Evolutionary conservation across 441 rosid genomes (phyloP), one percentile per base, ranked within the genome.

Genomic region (Adansonia rubrostipa): DNA sequence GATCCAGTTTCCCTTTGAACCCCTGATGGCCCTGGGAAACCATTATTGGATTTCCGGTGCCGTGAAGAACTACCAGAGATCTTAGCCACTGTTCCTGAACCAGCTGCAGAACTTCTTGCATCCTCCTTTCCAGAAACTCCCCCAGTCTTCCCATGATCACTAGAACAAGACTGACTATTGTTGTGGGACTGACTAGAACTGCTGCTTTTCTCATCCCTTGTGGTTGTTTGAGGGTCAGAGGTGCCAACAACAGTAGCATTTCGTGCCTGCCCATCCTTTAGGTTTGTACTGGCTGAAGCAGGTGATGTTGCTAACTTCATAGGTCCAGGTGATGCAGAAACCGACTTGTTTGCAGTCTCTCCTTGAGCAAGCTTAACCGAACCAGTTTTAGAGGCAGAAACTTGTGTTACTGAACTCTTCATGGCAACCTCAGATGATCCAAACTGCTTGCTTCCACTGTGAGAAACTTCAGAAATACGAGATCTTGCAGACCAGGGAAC

Each of bases 131-230:
- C 83, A 6, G 88, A 82, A 56, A 77, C 66, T 1, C 86, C 93
- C 51, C 85, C 88, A 53, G 87, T 79, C 81, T 89, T 93, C 22
- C 85, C 89, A 82, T 84, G 93, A 61, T 91, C 96, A 77, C 93
- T 82, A 7, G 96, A 89, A 78, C 85, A 90, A 48, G 94, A 88
- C 68, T 90, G 97, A 80, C 92, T 89, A 71, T 90, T 93, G 80
- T 89, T 93, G 80, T 86, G 92, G 63, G 97, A 93, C 78, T 87
- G 95, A 82, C 97, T 89, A 51, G 97, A 90, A 82, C 92, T 84
- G 83, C 94, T 88, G 83, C 96, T 92, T 83, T 89, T 90, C 79
- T 93, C 96, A 28, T 87, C 96, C 79, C 83, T 87, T 1, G 80
- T 75, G 14, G 79, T 63, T 57, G 87, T 36, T 24, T 78, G 44